A percentile compares a stretch with the other conserved stretches of the same genome.
phyloP scores from a whole-genome alignment of 768 basidiomycete species.

The Kwoniella botswanensis region DNA sequence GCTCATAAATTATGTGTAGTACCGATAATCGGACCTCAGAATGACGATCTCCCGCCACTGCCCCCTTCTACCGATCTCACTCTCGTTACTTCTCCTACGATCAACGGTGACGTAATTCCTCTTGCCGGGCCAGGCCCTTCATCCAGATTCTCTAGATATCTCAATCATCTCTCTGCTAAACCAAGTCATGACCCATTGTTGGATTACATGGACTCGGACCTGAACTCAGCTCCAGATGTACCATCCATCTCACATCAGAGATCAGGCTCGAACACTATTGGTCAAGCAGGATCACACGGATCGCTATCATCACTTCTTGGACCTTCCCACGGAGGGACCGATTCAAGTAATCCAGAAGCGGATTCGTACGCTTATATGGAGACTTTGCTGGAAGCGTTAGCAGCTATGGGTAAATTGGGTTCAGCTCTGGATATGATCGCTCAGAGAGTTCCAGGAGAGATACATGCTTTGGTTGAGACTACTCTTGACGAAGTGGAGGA shows the following conservation, averaged over 20 bases:
- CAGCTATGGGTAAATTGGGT: slow-evolving; percentile 85
- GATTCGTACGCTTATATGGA: slow-evolving; percentile 95
- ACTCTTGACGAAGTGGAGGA: slow-evolving; percentile 93
- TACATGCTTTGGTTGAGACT: slow-evolving; percentile 80
- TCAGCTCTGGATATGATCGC: slow-evolving; percentile 78
- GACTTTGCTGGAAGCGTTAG: slow-evolving; percentile 86
- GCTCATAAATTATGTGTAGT: slow-evolving; percentile 23
- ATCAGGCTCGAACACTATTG: slow-evolving; percentile 19
- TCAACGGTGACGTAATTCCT: slow-evolving; percentile 21
- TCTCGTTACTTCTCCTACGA: slow-evolving; percentile 9
- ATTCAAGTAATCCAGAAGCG: slow-evolving; percentile 73
- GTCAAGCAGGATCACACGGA: slow-evolving; percentile 38
- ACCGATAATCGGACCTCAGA: slow-evolving; percentile 45
- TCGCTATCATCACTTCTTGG: slow-evolving; percentile 33
- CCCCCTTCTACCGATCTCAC: slow-evolving; percentile 19
- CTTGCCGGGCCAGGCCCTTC: slow-evolving; percentile 27
- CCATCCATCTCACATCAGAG: slow-evolving; percentile 26
- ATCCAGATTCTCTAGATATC: slow-evolving; percentile 58
- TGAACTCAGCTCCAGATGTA: slow-evolving; percentile 25
- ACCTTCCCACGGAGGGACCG: not conserved
- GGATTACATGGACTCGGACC: slow-evolving; percentile 50
- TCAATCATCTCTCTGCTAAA: slow-evolving; percentile 54
- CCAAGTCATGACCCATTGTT: slow-evolving; percentile 57
- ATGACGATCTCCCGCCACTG: slow-evolving; percentile 27
- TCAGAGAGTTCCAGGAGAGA: slow-evolving; percentile 81